Conservation (phyloP, 768 basidiomycete species). For the Agrocybe pediades region DNA sequence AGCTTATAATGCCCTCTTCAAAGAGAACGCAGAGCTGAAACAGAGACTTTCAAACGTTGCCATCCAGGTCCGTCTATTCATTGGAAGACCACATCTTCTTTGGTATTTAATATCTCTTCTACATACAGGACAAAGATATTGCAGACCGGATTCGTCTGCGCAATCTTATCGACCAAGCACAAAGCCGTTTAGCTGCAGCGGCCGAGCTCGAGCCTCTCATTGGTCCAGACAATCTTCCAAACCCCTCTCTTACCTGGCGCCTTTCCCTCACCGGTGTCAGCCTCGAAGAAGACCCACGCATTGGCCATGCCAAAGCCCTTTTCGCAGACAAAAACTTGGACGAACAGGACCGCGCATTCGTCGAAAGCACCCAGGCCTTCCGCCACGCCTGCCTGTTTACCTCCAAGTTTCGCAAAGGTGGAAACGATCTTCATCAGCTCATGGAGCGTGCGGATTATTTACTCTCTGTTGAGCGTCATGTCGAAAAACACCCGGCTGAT, state of each 20-base stretch:
- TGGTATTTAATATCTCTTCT: neutral
- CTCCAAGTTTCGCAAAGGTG: slow-evolving; percentile 9
- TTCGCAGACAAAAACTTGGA: slow-evolving; percentile 5
- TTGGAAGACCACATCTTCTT: no score
- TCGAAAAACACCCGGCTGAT: slow-evolving; percentile 2
- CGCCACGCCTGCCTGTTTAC: slow-evolving; percentile 8
- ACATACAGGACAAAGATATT: slow-evolving; percentile 10
- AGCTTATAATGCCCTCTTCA: neutral
- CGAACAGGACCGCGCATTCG: slow-evolving; percentile 2
- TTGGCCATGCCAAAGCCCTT: slow-evolving; percentile 7
- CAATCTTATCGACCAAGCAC: slow-evolving; percentile 13
- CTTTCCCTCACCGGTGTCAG: slow-evolving; percentile 3
- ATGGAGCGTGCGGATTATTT: slow-evolving; percentile 4
- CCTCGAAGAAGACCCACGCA: neutral
- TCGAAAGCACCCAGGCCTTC: slow-evolving; percentile 7
- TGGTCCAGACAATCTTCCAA: slow-evolving; percentile 8
- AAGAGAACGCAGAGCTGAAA: neutral
- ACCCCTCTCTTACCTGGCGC: slow-evolving; percentile 9
- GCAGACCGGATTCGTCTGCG: slow-evolving; percentile 15
- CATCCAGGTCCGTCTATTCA: neutral
- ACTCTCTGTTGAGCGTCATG: slow-evolving; percentile 5
- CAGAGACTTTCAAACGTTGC: slow-evolving; percentile 2
- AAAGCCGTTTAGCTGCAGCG: slow-evolving; percentile 7
- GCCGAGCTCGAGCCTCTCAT: slow-evolving; percentile 6
- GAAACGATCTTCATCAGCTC: slow-evolving; percentile 11